These are phyloP conservation scores for Xylariales sp. DNA, from an alignment of 2,329 filamentous ascomycete genomes.

Conservation along the genomic window DNA sequence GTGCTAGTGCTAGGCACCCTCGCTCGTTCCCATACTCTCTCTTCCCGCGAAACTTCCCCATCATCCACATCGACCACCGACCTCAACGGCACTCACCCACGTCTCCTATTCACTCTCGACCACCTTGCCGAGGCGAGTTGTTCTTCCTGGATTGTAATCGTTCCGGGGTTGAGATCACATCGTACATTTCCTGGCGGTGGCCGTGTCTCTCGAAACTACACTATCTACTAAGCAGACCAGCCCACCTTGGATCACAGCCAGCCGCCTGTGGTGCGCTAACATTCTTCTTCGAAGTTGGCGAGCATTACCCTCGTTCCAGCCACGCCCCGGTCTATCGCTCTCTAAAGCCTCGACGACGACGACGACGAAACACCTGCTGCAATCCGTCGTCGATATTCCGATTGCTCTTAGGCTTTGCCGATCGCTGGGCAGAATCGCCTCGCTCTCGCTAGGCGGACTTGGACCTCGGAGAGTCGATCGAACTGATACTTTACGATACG, in stretches of 20 bases:
- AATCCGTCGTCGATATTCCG: too few relatives aligned
- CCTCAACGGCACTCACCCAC: background rate
- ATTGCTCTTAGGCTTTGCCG: too few relatives aligned
- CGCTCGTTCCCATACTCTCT: background rate
- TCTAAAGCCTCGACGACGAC: background rate
- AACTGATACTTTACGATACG: too few relatives aligned
- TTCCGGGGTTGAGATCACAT: too few relatives aligned
- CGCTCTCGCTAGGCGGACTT: too few relatives aligned
- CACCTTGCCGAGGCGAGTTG: too few relatives aligned
- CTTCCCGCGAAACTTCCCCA: background rate
- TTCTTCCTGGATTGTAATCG: too few relatives aligned
- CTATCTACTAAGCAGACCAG: background rate
- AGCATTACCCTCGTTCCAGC: constrained; percentile 3
- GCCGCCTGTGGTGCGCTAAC: constrained; percentile 5
- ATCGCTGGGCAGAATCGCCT: too few relatives aligned
- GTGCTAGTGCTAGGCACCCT: constrained; percentile 2
- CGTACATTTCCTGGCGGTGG: too few relatives aligned
- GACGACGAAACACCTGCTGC: too few relatives aligned
- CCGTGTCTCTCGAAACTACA: background rate
- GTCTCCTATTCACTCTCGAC: too few relatives aligned
- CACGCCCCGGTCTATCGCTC: background rate
- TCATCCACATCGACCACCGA: background rate
- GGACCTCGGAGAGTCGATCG: too few relatives aligned
- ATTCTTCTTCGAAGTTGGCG: constrained; percentile 9
- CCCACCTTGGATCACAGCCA: constrained; percentile 1